Base-by-base conservation (phyloP, 1,284 basidiomycete species). In the Spongispora temasekensis region DNA sequence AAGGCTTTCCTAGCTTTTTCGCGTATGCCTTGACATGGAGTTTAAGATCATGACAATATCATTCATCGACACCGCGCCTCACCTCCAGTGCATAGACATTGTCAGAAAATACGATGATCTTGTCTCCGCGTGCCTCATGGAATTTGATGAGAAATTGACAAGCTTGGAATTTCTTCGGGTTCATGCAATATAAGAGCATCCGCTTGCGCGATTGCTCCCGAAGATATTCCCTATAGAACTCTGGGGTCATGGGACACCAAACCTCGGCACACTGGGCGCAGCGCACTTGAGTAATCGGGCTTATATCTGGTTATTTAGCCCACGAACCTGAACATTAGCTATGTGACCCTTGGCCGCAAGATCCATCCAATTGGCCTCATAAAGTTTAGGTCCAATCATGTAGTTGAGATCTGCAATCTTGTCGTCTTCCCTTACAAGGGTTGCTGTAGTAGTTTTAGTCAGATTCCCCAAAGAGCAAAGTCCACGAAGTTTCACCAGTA, bases 321-420 rank as follows among this genome's bases (percentile, higher is more conserved):
- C 52, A 70, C 83, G 64, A 75, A 93, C 93, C 85, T 98, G 97
- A 23, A 99, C 97, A 67, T 97, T 99, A 5, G 97, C 97, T 72
- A 99, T 99, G 76, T 99, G 97, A 0, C 97, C 97, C 76, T 99
- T 98, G 61, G 95, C 95, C 32, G 97, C 97, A 66, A 99, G 87
- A 76, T 99, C 97, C 97, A 99, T 99, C 97, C 97, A 99, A 75
- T 99, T 99, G 8, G 97, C 97, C 78, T 99, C 97, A 75, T 99
- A 99, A 50, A 99, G 83, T 79, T 99, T 99, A 5, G 97, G 97
- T 2, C 97, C 97, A 72, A 99, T 98, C 85, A 99, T 93, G 74
- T 98, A 99, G 74, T 98, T 98, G 61, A 99, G 81, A 78, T 99
- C 97, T 32, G 93, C 91, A 69, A 99, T 99, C 81, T 98, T 98